Base-by-base conservation (phyloP, 2,329 filamentous ascomycete genomes). In the Nannizziopsis barbatae region DNA sequence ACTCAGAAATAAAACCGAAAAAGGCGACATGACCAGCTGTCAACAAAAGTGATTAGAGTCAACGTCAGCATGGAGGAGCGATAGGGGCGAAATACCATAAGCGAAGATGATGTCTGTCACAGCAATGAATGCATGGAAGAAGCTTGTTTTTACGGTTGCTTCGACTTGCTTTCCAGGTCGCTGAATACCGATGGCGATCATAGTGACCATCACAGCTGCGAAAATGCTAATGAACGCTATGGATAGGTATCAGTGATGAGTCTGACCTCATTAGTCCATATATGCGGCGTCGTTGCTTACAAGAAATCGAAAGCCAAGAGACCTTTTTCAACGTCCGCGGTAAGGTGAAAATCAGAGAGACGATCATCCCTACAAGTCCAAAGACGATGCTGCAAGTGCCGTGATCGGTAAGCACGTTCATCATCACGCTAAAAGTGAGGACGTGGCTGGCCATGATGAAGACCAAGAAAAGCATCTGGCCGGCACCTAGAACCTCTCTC, bases 391-490 rank as follows among this genome's bases (percentile, higher is more conserved):
- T 80, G 62, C 81, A 85, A 0, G 75, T 72, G 0, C 71, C 75
- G 53, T 82, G 73, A 2, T 75, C 62, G 3, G 79, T 80, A 45
- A 86, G 69, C 44, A 73, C 78, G 56, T 80, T 80, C 64, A 85
- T 76, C 55, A 81, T 81, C 57, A 85, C 81, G 30, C 74, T 75
- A 55, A 84, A 84, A 0, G 81, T 84, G 52, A 86, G 67, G 45
- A 83, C 71, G 64, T 87, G 84, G n/a, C 80, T 83, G 31, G 76
- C 80, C 64, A 83, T 80, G 56, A 84, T 75, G 65, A 86, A 84
- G 48, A 82, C 66, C 35, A 86, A 69, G 62, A 84, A 78, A 14
- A 85, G 63, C 8, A 75, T 67, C 56, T 83, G 80, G 53, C 75
- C 79, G 53, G 69, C 64, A 18, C 79, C 80, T 39, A 84, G 67